Conservation (phyloP, 371 early-diverging fungal genomes). For the Syncephalis fuscata region DNA sequence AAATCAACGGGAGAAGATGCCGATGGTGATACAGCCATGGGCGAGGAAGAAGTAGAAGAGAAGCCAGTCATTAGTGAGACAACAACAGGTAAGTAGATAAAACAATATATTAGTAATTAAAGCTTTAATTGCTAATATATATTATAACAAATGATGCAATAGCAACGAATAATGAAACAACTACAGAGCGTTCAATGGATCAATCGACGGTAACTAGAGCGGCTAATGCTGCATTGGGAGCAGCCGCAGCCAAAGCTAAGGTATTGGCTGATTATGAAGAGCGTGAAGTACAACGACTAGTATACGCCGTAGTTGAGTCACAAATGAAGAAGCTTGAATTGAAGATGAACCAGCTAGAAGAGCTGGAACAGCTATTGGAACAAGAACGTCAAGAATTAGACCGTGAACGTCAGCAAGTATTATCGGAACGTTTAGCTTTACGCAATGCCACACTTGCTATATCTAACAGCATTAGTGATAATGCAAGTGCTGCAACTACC, state of each 20-base stretch:
- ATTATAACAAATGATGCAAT: no score
- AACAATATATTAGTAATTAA: no score
- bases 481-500: no score
- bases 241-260: constrained; percentile 51
- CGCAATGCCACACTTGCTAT: constrained; percentile 21
- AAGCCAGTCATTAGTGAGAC: neutral
- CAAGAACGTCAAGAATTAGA: constrained; percentile 67
- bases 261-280: constrained; percentile 54
- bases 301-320: constrained; percentile 62
- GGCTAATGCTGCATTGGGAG: constrained; percentile 42
- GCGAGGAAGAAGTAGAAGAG: neutral
- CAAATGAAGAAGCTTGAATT: constrained; percentile 76
- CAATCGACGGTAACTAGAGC: constrained; percentile 32
- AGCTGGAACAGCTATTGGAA: constrained; percentile 74
- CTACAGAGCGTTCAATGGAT: neutral
- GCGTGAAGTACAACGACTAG: constrained; percentile 58
- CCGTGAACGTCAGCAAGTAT: constrained; percentile 62
- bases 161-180: neutral
- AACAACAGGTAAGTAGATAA: neutral
- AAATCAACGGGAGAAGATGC: constrained; percentile 8
- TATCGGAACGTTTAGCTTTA: constrained; percentile 51
- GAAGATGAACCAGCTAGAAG: constrained; percentile 84
- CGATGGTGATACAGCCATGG: constrained; percentile 4
- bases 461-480: no score
- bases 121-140: no score